Percentiles rank a stretch among this genome's conserved stretches.
Evolutionary conservation across 2,329 filamentous ascomycete genomes (phyloP).

Genomic region (Leptodontidium sp.): DNA sequence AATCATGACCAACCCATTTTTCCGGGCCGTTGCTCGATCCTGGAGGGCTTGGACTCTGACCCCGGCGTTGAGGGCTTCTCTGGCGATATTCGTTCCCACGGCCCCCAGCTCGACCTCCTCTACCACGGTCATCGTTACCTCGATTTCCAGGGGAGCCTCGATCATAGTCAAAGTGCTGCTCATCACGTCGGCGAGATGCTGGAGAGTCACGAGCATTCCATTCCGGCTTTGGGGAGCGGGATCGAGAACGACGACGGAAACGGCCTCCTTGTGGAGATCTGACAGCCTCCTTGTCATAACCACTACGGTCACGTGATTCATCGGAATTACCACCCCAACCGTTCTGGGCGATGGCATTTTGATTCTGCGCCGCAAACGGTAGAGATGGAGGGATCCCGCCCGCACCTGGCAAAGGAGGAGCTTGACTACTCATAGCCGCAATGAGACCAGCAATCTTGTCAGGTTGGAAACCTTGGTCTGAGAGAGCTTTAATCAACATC

Average conservation of each 20-base stretch:
- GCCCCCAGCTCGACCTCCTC: slow-evolving; percentile 55
- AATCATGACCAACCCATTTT: slow-evolving; percentile 85
- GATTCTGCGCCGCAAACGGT: slow-evolving; percentile 38
- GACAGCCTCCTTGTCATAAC: slow-evolving; percentile 57
- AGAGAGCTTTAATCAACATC: slow-evolving; percentile 76
- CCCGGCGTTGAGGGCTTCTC: slow-evolving; percentile 80
- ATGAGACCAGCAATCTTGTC: slow-evolving; percentile 72
- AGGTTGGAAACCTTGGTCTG: slow-evolving; percentile 77
- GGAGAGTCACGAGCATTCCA: slow-evolving; percentile 70
- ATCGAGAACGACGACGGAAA: slow-evolving; percentile 72
- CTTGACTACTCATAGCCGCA: slow-evolving; percentile 42
- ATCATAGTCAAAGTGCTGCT: slow-evolving; percentile 73
- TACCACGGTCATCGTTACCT: slow-evolving; percentile 62
- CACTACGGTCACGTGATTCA: slow-evolving; percentile 62
- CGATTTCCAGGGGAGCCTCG: slow-evolving; percentile 71
- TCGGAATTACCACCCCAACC: slow-evolving; percentile 50
- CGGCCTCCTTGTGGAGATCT: slow-evolving; percentile 66
- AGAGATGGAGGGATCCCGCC: slow-evolving; percentile 45
- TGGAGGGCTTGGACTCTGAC: slow-evolving; percentile 67
- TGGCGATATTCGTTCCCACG: slow-evolving; percentile 81
- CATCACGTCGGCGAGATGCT: slow-evolving; percentile 54
- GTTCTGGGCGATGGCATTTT: slow-evolving; percentile 47
- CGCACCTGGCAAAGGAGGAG: slow-evolving; percentile 41
- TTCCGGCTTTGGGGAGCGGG: slow-evolving; percentile 79
- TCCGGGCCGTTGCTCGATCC: slow-evolving; percentile 55